phyloP scores from a whole-genome alignment of 139 green algal genomes.

The Astrephomene gubernaculifera region DNA sequence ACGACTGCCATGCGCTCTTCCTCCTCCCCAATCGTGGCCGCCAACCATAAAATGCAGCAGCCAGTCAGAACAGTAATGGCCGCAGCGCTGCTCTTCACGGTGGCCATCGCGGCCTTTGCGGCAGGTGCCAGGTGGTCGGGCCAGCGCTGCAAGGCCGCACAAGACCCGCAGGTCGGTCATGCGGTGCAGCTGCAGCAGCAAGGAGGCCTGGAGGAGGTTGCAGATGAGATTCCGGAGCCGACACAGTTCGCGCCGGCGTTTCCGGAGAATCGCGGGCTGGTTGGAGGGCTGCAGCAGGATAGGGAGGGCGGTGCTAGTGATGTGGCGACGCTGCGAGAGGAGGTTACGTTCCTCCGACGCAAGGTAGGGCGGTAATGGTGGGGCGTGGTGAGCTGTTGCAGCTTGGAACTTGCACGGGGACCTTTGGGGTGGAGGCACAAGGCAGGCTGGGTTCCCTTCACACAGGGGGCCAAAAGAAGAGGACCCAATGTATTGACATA shows the following conservation, averaged over 20 bases:
- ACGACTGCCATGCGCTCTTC: too few species aligned
- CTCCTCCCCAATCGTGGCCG: too few species aligned
- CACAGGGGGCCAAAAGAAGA: too few species aligned
- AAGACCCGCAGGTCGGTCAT: neutral
- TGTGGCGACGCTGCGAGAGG: constrained; percentile 16
- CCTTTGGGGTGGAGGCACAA: too few species aligned
- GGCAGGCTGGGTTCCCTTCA: too few species aligned
- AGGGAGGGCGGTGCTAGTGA: neutral
- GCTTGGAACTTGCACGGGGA: too few species aligned
- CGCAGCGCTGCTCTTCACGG: neutral
- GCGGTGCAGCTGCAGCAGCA: too few species aligned
- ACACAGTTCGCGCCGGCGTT: constrained; percentile 23
- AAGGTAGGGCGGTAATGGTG: too few species aligned
- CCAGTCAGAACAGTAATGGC: neutral
- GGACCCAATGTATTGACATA: too few species aligned
- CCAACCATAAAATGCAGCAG: neutral
- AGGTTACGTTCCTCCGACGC: constrained; percentile 5
- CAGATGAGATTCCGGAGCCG: neutral
- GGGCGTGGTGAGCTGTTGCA: too few species aligned
- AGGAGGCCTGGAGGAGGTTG: neutral
- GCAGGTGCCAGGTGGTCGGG: constrained; percentile 14
- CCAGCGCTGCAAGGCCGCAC: neutral
- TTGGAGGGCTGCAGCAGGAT: neutral
- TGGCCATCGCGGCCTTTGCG: neutral
- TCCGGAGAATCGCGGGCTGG: constrained; percentile 10